Percentiles rank a stretch among this genome's conserved stretches.
Conservation (phyloP, 768 basidiomycete species). For the Galerina marginata region DNA sequence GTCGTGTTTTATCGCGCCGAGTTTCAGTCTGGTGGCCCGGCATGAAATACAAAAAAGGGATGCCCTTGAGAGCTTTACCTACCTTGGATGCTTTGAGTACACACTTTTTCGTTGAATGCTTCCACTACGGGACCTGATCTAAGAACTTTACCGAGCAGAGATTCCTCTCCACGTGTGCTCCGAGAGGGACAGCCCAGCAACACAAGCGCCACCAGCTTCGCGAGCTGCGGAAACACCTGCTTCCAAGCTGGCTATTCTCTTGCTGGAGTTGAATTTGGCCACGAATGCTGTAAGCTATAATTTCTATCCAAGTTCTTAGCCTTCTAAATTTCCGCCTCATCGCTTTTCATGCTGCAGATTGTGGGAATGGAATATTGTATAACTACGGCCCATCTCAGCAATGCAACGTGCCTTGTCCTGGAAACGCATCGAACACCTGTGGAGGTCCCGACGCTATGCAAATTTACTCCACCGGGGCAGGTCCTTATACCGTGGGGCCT, state of each 20-base stretch:
- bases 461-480: conserved; percentile 15
- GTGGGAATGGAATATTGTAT: conserved; percentile 14
- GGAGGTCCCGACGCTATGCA: conserved; percentile 13
- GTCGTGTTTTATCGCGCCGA: no score
- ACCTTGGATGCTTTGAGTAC: conserved; percentile 13
- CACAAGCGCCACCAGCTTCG: conserved; percentile 3
- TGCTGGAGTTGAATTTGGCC: conserved; percentile 13
- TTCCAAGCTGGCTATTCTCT: conserved; percentile 11
- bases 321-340: neutral
- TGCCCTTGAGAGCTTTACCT: neutral
- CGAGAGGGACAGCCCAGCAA: conserved; percentile 10
- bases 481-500: conserved; percentile 9
- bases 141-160: neutral
- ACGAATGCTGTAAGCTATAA: conserved; percentile 11
- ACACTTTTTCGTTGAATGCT: neutral
- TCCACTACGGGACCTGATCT: neutral
- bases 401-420: conserved; percentile 13
- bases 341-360: neutral
- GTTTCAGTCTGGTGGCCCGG: no score
- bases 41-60: neutral
- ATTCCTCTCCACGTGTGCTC: conserved; percentile 6
- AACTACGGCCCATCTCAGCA: conserved; percentile 6
- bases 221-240: conserved; percentile 6
- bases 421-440: conserved; percentile 10
- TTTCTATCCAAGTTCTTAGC: no score